Percentiles rank a stretch among this genome's conserved stretches.
phyloP scores from a whole-genome alignment of 805 yeast species.

The Barnettozyma californica region DNA sequence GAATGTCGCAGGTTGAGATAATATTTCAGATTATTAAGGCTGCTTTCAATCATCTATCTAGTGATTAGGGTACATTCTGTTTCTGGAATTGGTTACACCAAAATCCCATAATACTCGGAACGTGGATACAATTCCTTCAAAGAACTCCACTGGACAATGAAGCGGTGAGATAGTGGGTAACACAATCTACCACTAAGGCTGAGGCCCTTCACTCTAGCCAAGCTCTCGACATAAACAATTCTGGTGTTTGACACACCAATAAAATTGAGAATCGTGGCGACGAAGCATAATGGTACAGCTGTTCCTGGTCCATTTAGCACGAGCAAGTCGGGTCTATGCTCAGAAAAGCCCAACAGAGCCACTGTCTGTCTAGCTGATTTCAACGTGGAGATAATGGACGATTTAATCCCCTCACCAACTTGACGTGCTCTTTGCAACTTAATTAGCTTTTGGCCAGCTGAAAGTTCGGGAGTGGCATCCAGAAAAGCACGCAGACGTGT shows the following conservation, averaged over 20 bases:
- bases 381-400: constrained; percentile 42
- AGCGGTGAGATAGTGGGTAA: constrained; percentile 66
- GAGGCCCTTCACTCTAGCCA: constrained; percentile 73
- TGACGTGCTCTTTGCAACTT: constrained; percentile 51
- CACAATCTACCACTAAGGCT: constrained; percentile 75
- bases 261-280: constrained; percentile 46
- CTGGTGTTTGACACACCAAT: constrained; percentile 43
- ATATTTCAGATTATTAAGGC: not conserved
- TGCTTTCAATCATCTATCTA: not conserved
- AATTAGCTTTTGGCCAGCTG: constrained; percentile 14
- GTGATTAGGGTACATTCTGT: not conserved
- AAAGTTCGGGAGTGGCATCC: constrained; percentile 1
- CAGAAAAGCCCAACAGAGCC: constrained; percentile 5
- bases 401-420: constrained; percentile 49
- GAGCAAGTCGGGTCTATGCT: constrained; percentile 36
- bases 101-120: constrained; percentile 72
- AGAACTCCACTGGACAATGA: constrained; percentile 86
- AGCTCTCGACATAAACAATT: constrained; percentile 77
- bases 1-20: not conserved
- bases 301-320: constrained; percentile 82
- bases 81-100: constrained; percentile 42
- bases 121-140: constrained; percentile 46
- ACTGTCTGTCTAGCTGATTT: constrained; percentile 11
- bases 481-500: constrained; percentile 22
- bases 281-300: constrained; percentile 60